Evolutionary conservation across 2,329 filamentous ascomycete species (phyloP).

Genomic region (Sphaerulina populicola): DNA sequence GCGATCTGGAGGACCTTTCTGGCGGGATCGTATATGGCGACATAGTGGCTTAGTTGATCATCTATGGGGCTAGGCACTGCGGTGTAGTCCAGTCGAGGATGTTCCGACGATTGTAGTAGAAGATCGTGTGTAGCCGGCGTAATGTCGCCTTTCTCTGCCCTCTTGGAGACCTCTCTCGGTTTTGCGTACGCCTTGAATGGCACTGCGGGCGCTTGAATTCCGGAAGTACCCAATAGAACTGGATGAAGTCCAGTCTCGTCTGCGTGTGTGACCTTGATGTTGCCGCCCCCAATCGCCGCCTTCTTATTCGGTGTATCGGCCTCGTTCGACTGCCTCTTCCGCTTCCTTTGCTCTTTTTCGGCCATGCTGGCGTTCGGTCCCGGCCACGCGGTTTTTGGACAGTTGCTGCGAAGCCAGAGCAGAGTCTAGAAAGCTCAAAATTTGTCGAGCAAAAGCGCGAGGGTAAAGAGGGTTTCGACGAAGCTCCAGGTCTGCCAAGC

Average conservation of each 20-base stretch:
- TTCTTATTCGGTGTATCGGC: conserved; percentile 38
- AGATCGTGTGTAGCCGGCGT: conserved; percentile 42
- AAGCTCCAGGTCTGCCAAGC: too few species aligned
- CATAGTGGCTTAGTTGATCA: conserved; percentile 51
- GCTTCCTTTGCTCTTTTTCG: conserved; percentile 41
- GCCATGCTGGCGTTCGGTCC: conserved; percentile 21
- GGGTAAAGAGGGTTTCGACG: background rate
- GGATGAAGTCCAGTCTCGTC: conserved; percentile 22
- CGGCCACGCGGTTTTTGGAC: background rate
- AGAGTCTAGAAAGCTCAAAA: background rate
- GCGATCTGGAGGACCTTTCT: conserved; percentile 48
- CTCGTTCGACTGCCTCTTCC: conserved; percentile 42
- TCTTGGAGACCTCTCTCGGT: conserved; percentile 18
- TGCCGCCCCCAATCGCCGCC: conserved; percentile 21
- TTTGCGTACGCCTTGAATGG: conserved; percentile 46
- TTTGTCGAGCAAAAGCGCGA: background rate
- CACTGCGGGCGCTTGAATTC: conserved; percentile 34
- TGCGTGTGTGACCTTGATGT: conserved; percentile 26
- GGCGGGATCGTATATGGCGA: conserved; percentile 52
- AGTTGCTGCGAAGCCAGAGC: background rate
- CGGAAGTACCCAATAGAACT: conserved; percentile 35
- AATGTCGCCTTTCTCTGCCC: conserved; percentile 15
- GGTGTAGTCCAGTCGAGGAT: conserved; percentile 53
- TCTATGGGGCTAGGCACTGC: conserved; percentile 34
- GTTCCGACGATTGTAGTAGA: conserved; percentile 53